These are phyloP conservation scores for Dimocarpus longan DNA, from an alignment of 345 rosid species.

Conservation along the genomic window DNA sequence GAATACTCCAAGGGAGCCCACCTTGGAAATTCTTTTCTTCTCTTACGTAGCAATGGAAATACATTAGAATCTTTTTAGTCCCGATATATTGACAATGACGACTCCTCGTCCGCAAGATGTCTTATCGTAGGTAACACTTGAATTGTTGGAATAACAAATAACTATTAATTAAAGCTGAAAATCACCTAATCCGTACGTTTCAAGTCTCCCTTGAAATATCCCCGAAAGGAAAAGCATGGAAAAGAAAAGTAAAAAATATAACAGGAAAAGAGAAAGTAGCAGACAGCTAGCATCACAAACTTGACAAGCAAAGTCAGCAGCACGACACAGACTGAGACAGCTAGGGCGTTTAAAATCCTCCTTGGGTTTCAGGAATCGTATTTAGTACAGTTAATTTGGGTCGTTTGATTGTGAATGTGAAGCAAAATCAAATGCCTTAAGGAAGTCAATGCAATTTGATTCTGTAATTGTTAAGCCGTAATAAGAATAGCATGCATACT, in stretches of 20 bases:
- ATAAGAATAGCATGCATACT: conserved; percentile 13
- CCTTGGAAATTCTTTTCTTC: conserved; percentile 14
- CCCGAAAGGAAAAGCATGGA: neutral
- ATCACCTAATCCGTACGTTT: conserved; percentile 7
- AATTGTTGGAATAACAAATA: too few relatives aligned
- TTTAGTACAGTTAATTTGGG: neutral
- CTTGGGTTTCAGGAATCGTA: conserved; percentile 28
- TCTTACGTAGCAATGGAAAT: neutral
- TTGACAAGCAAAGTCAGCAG: conserved; percentile 48
- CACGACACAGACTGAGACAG: conserved; percentile 39
- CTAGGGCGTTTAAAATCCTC: neutral
- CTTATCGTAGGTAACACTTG: neutral
- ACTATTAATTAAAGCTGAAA: neutral
- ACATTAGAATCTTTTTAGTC: neutral
- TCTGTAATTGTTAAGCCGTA: neutral
- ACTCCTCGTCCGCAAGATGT: neutral
- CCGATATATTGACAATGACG: neutral
- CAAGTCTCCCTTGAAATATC: neutral
- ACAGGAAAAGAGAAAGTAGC: conserved; percentile 8
- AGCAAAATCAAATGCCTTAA: conserved; percentile 8
- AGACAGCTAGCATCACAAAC: conserved; percentile 28
- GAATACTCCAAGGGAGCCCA: conserved; percentile 24
- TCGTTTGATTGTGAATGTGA: neutral
- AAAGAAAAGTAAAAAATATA: neutral
- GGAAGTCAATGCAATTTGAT: neutral